Evolutionary conservation across 345 rosid genomes (phyloP), one percentile per base, ranked within the genome.

Genomic region (Lepidium didymum): DNA sequence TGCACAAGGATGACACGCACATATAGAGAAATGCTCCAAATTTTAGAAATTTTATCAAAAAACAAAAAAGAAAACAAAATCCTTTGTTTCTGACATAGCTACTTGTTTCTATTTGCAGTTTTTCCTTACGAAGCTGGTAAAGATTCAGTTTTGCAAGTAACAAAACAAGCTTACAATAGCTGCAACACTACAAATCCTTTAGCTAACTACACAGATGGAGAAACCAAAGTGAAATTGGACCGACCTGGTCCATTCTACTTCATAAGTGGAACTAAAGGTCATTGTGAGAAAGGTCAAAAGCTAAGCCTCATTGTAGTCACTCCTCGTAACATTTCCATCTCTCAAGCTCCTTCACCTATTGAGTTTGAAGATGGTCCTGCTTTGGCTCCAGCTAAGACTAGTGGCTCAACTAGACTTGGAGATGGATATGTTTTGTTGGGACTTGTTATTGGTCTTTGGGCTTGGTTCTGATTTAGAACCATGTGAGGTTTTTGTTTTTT

Each of bases 231-330:
- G 76, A 65, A 73, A 75, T 77, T 94, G 2, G 83, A 80, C 27
- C 11, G 78, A 31, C 73, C 96, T 0, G 97, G 96, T 38, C 77
- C 97, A 0, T 84, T 75, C 71, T 93, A 83, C 72, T 91, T 88
- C 83, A 81, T 93, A 65, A 88, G 97, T 66, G 97, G 95, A 52
- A 87, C 74, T 0, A 65, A 79, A 71, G 96, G 84, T 3, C 84
- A 81, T 70, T 91, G 98, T 27, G 83, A 81, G 69, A 83, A 90
- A 70, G 92, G 94, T 0, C 90, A 90, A 85, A 90, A 87, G 83
- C 23, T 93, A 62, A 52, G 78, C 8, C 81, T 91, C 4, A 87
- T 88, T 5, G 97, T 91, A 37, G 4, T 90, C 64, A 75, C 74
- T 63, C 74, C 34, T 65, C 75, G 79, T 47, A 61, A 57, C 41